These are phyloP conservation scores for Neurospora terricola DNA, from an alignment of 495 filamentous ascomycete genomes.

Conservation along the genomic window DNA sequence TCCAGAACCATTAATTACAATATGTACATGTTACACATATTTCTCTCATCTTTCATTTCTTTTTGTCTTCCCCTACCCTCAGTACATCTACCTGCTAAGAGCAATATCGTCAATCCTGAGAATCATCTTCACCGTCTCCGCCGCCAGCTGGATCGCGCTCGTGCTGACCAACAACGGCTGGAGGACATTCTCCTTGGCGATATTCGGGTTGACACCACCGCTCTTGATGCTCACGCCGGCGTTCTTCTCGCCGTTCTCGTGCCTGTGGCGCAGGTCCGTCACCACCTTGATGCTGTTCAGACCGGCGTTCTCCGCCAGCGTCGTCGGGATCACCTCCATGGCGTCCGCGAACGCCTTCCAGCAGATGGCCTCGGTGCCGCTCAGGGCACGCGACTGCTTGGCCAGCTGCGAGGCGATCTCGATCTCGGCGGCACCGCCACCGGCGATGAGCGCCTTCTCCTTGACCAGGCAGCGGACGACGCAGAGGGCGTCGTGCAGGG, in stretches of 20 bases:
- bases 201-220: constrained; percentile 89
- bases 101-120: constrained; percentile 95
- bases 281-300: constrained; percentile 97
- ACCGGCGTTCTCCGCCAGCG: constrained; percentile 92
- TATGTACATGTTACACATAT: not conserved
- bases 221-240: constrained; percentile 95
- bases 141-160: constrained; percentile 91
- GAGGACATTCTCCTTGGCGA: constrained; percentile 93
- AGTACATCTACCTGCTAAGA: constrained; percentile 25
- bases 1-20: not conserved
- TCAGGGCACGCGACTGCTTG: constrained; percentile 68
- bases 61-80: not conserved
- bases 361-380: constrained; percentile 91
- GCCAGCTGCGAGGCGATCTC: constrained; percentile 78
- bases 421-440: constrained; percentile 92
- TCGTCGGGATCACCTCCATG: constrained; percentile 94
- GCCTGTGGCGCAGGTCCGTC: constrained; percentile 88
- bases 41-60: not conserved
- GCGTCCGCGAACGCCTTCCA: constrained; percentile 98
- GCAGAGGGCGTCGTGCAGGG: constrained; percentile 92
- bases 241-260: constrained; percentile 89
- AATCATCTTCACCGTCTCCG: constrained; percentile 98
- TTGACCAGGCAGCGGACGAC: constrained; percentile 97
- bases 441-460: constrained; percentile 94
- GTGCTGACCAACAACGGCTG: constrained; percentile 94